Evolutionary conservation across 164 flowering plant species (phyloP).

Genomic region (Echeveria elegans): DNA sequence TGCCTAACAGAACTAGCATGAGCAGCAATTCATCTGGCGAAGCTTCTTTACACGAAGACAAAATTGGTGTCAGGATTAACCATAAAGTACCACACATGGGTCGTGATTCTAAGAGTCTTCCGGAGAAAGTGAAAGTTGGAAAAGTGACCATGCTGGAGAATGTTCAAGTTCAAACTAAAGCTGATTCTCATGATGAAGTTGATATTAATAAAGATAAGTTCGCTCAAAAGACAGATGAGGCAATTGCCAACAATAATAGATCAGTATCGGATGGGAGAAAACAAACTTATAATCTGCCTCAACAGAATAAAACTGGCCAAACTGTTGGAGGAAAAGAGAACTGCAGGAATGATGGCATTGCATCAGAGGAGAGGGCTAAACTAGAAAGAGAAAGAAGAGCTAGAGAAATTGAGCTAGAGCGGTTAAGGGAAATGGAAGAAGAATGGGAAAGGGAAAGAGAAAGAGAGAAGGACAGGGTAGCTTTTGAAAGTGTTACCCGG

Average conservation of each 20-base stretch:
- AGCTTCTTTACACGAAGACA: neutral
- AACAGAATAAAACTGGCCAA: slow-evolving; percentile 18
- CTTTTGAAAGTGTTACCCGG: slow-evolving; percentile 31
- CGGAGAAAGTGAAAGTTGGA: neutral
- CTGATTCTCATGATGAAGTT: slow-evolving; percentile 14
- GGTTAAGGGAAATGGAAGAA: slow-evolving; percentile 37
- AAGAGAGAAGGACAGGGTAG: slow-evolving; percentile 64
- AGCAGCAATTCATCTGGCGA: neutral
- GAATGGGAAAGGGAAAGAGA: slow-evolving; percentile 62
- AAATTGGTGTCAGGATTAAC: slow-evolving; percentile 2
- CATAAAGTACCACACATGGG: neutral
- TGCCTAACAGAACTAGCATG: neutral
- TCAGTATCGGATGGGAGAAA: slow-evolving; percentile 20
- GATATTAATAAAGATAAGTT: slow-evolving; percentile 15
- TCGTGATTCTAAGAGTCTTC: neutral
- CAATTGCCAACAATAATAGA: slow-evolving; percentile 23
- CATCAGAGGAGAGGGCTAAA: slow-evolving; percentile 25
- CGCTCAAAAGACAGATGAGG: slow-evolving; percentile 15
- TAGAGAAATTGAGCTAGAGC: slow-evolving; percentile 29
- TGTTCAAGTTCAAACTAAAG: neutral
- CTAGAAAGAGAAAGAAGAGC: slow-evolving; percentile 31
- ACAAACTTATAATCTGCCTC: slow-evolving; percentile 14
- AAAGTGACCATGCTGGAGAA: neutral
- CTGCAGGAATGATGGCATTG: slow-evolving; percentile 12
- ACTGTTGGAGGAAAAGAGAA: slow-evolving; percentile 23